Conservation (phyloP, 139 green algal genomes). For the Closterium sp. region DNA sequence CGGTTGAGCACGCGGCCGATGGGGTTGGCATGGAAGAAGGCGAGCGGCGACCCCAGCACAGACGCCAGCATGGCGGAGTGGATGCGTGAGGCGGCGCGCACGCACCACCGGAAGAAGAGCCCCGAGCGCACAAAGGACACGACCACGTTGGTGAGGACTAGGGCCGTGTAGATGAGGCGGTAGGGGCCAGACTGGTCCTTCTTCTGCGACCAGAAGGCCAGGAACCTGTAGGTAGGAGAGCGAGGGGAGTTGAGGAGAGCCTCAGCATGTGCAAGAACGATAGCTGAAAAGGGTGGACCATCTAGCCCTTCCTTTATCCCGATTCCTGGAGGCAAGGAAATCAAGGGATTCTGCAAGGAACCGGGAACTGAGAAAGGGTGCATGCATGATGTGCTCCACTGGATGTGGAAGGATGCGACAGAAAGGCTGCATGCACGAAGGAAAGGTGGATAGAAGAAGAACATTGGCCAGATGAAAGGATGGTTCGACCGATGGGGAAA, state of each 20-base stretch:
- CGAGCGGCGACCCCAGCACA: constrained; percentile 70
- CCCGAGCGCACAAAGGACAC: neutral
- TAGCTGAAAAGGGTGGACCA: too few relatives aligned
- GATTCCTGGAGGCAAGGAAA: neutral
- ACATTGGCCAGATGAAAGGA: too few relatives aligned
- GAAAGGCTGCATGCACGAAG: neutral
- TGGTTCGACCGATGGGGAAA: too few relatives aligned
- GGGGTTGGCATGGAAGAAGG: constrained; percentile 89
- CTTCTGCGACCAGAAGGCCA: neutral
- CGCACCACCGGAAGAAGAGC: constrained; percentile 12
- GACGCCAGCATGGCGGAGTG: constrained; percentile 57
- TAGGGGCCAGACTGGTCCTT: neutral
- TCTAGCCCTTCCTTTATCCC: neutral
- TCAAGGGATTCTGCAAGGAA: neutral
- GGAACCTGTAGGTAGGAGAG: neutral
- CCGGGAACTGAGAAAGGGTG: neutral
- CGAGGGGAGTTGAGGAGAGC: neutral
- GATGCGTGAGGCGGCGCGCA: constrained; percentile 11
- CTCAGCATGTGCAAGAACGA: neutral
- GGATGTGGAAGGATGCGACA: neutral
- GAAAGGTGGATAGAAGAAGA: too few relatives aligned
- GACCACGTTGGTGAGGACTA: neutral
- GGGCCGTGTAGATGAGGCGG: neutral
- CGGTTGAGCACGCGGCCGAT: constrained; percentile 81
- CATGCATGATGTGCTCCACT: neutral